A percentile compares a stretch with the other conserved stretches of the same genome.
phyloP scores from a whole-genome alignment of 202 grass and related monocot species.

The Setaria viridis region DNA sequence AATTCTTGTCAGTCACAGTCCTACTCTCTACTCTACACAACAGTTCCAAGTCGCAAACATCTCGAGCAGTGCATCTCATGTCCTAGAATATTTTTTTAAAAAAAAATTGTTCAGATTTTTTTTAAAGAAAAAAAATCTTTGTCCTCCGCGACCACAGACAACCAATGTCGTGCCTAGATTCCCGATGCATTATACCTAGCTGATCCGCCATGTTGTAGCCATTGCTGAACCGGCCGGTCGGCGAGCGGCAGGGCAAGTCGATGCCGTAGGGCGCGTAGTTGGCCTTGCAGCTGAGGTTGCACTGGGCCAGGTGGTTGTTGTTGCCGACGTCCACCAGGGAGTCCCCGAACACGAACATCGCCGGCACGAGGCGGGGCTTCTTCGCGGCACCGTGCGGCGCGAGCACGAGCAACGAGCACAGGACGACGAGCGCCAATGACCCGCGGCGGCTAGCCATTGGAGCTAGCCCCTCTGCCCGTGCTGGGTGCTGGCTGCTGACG shows the following conservation, averaged over 20 bases:
- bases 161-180: background rate
- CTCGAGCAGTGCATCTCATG: too few species aligned
- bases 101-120: too few species aligned
- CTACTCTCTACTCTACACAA: background rate
- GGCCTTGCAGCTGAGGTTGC: slow-evolving; percentile 37
- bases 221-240: slow-evolving; percentile 89
- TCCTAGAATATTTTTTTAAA: too few species aligned
- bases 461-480: background rate
- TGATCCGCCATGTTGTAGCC: slow-evolving; percentile 79
- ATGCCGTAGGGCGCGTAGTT: slow-evolving; percentile 64
- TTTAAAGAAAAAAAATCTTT: too few species aligned
- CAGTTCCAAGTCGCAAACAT: background rate
- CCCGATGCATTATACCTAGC: slow-evolving; percentile 49
- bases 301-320: slow-evolving; percentile 59
- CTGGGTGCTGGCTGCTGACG: too few species aligned
- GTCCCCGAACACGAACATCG: slow-evolving; percentile 89
- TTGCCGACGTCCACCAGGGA: slow-evolving; percentile 91
- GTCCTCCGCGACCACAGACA: too few species aligned
- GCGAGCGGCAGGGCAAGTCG: slow-evolving; percentile 52
- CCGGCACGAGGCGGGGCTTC: slow-evolving; percentile 47
- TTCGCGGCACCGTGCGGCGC: background rate
- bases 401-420: slow-evolving; percentile 38
- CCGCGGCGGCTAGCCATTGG: slow-evolving; percentile 24
- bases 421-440: background rate
- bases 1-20: background rate